These are phyloP conservation scores for Colletotrichum sp. DNA, from an alignment of 2,329 filamentous ascomycete species.

Conservation along the genomic window DNA sequence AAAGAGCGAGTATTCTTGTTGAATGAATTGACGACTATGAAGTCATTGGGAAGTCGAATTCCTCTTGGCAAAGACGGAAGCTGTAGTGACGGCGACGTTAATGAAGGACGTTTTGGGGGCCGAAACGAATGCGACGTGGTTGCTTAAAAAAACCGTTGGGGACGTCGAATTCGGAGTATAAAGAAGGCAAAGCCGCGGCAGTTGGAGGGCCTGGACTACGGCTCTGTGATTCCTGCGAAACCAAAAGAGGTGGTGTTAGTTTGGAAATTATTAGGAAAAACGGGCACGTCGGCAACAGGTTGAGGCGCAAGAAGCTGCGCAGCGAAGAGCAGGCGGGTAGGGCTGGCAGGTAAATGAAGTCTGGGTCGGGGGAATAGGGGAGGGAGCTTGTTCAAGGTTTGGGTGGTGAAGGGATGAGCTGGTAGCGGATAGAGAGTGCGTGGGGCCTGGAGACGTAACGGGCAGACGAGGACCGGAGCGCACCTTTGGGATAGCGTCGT, in stretches of 20 bases:
- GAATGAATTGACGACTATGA: neutral
- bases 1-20: neutral
- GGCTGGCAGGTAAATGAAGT: constrained; percentile 14
- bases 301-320: neutral
- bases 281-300: neutral
- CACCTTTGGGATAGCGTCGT: neutral
- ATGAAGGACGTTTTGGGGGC: neutral
- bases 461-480: neutral
- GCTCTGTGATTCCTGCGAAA: constrained; percentile 1
- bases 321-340: neutral
- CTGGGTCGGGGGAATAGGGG: neutral
- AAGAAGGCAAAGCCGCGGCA: neutral
- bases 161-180: neutral
- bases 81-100: neutral
- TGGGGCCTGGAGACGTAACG: constrained; percentile 12
- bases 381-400: constrained; percentile 12
- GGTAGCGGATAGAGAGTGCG: constrained; percentile 11
- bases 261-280: constrained; percentile 9
- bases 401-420: constrained; percentile 18
- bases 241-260: constrained; percentile 12
- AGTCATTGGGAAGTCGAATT: neutral
- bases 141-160: neutral
- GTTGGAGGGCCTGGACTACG: neutral
- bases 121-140: constrained; percentile 6
- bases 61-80: neutral